A percentile compares a stretch with the other conserved stretches of the same genome.
Conservation (phyloP, 192 early-diverging fungal genomes). For the Allomyces javanicus region DNA sequence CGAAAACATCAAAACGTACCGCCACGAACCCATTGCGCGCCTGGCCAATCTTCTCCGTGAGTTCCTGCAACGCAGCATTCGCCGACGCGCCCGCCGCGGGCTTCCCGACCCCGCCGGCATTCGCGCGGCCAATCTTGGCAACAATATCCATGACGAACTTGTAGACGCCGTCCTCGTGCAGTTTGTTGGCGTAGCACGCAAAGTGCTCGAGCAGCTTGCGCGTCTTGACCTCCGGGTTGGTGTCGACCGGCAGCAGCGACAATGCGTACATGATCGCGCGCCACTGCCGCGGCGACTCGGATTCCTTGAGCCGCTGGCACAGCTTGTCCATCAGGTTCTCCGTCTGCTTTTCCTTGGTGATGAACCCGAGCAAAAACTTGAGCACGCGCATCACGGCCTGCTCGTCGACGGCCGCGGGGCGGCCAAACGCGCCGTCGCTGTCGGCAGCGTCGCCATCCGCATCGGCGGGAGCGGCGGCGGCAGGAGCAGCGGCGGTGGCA, state of each 20-base stretch:
- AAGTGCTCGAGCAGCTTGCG: constrained; percentile 54
- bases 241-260: constrained; percentile 67
- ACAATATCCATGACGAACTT: constrained; percentile 77
- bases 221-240: constrained; percentile 61
- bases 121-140: constrained; percentile 21
- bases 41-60: too few relatives aligned
- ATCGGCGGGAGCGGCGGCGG: too few relatives aligned
- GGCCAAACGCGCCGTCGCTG: constrained; percentile 1
- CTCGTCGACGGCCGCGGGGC: constrained; percentile 49
- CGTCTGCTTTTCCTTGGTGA: constrained; percentile 81
- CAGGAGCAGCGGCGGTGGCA: not conserved
- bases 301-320: constrained; percentile 77
- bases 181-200: constrained; percentile 75
- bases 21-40: too few relatives aligned
- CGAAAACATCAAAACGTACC: too few relatives aligned
- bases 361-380: constrained; percentile 88
- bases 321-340: constrained; percentile 93
- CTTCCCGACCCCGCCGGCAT: too few relatives aligned
- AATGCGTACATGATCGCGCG: constrained; percentile 86
- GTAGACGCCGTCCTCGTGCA: constrained; percentile 62
- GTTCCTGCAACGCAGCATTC: too few relatives aligned
- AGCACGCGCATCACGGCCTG: constrained; percentile 72
- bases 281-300: constrained; percentile 59
- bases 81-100: too few relatives aligned
- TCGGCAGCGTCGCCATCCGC: not conserved